phyloP scores from a whole-genome alignment of 1,284 basidiomycete species.

The Taiwanofungus camphoratus region DNA sequence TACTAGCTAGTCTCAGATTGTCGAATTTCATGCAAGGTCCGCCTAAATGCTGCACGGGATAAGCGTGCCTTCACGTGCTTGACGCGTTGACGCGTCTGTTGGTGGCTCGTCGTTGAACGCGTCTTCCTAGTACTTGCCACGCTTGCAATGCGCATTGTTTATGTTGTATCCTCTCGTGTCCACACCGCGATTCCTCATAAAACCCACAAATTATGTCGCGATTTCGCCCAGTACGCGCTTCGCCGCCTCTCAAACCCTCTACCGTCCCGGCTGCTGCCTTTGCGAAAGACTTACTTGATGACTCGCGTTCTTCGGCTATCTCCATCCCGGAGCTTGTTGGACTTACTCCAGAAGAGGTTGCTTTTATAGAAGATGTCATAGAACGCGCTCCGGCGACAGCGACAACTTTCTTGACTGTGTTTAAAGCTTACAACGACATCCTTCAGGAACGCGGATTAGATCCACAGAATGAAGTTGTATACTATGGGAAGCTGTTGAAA shows the following conservation, averaged over 20 bases:
- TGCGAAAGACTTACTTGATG: conserved; percentile 27
- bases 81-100: too few relatives aligned
- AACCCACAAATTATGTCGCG: too few relatives aligned
- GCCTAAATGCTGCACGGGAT: too few relatives aligned
- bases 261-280: conserved; percentile 16
- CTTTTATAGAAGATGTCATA: conserved; percentile 70
- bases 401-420: conserved; percentile 68
- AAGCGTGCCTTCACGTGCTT: too few relatives aligned
- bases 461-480: conserved; percentile 70
- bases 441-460: conserved; percentile 69
- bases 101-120: too few relatives aligned
- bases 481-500: conserved; percentile 74
- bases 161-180: too few relatives aligned
- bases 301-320: conserved; percentile 41
- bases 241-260: conserved; percentile 23
- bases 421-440: conserved; percentile 77
- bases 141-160: too few relatives aligned
- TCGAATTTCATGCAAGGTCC: too few relatives aligned
- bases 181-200: too few relatives aligned
- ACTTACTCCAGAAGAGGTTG: conserved; percentile 55
- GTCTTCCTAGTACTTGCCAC: too few relatives aligned
- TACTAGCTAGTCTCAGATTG: too few relatives aligned
- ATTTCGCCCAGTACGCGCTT: conserved; percentile 27
- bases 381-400: conserved; percentile 55
- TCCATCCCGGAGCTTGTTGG: conserved; percentile 52